These are phyloP conservation scores for Fusarium drepaniforme DNA, from an alignment of 2,329 filamentous ascomycete genomes.

Conservation along the genomic window DNA sequence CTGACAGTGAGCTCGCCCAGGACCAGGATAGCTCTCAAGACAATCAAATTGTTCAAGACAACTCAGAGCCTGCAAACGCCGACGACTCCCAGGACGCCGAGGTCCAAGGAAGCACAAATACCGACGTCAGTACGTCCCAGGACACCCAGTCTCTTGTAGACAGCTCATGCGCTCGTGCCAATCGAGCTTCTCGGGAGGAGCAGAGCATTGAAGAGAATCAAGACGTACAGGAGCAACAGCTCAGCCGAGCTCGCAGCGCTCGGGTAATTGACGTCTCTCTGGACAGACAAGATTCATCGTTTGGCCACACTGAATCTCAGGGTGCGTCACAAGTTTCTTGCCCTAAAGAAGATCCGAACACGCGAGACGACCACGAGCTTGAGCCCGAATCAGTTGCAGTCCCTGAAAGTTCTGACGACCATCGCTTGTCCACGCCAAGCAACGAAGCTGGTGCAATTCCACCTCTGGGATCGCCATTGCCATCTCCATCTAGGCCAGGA, in stretches of 20 bases:
- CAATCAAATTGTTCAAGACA: neutral
- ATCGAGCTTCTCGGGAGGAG: slow-evolving; percentile 2
- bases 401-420: neutral
- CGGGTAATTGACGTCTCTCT: neutral
- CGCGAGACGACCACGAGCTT: neutral
- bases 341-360: neutral
- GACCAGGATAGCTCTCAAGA: neutral
- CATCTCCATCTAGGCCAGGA: neutral
- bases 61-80: neutral
- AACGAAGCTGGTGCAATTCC: neutral
- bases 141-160: neutral
- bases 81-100: neutral
- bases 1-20: neutral
- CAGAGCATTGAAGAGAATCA: slow-evolving; percentile 3
- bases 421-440: neutral
- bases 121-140: slow-evolving; percentile 8
- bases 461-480: neutral
- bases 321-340: neutral
- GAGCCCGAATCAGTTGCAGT: neutral
- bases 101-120: neutral
- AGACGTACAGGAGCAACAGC: neutral
- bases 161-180: neutral
- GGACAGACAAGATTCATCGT: neutral
- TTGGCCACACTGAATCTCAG: neutral
- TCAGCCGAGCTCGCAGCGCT: neutral